Evolutionary conservation across 257 asterid species (phyloP).

Genomic region (Nicotiana obtusifolia): DNA sequence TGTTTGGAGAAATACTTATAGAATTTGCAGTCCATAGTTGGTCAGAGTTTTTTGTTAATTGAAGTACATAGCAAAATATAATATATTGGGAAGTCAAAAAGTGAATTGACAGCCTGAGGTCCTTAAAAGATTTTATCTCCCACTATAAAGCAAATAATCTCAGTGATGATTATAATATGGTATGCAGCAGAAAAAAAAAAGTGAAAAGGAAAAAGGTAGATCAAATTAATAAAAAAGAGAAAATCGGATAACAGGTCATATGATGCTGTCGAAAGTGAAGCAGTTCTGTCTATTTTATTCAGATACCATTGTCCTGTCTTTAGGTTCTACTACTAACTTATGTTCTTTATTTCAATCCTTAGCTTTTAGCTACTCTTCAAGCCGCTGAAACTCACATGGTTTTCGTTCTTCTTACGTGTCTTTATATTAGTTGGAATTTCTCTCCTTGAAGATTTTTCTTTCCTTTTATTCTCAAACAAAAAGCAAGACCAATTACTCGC

Average conservation of each 20-base stretch:
- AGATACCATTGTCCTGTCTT: conserved; percentile 13
- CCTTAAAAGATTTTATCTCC: conserved; percentile 27
- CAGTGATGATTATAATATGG: conserved; percentile 19
- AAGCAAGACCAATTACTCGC: neutral
- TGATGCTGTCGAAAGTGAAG: neutral
- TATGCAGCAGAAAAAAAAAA: neutral
- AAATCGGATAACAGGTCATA: neutral
- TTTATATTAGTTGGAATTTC: conserved; percentile 8
- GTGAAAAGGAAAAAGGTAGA: neutral
- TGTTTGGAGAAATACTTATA: neutral
- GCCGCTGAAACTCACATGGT: conserved; percentile 30
- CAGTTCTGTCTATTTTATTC: neutral
- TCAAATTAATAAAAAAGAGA: conserved; percentile 8
- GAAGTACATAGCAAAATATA: conserved; percentile 11
- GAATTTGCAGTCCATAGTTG: neutral
- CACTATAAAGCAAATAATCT: conserved; percentile 30
- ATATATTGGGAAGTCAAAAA: conserved; percentile 22
- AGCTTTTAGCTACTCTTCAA: neutral
- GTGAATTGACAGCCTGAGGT: conserved; percentile 19
- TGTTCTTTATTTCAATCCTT: conserved; percentile 17
- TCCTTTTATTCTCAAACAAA: neutral
- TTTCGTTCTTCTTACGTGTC: conserved; percentile 25
- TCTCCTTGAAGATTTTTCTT: neutral
- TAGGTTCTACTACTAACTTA: neutral
- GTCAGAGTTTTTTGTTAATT: neutral